Conservation (phyloP, 2,329 filamentous ascomycete genomes). For the Elsinoe perseae region DNA sequence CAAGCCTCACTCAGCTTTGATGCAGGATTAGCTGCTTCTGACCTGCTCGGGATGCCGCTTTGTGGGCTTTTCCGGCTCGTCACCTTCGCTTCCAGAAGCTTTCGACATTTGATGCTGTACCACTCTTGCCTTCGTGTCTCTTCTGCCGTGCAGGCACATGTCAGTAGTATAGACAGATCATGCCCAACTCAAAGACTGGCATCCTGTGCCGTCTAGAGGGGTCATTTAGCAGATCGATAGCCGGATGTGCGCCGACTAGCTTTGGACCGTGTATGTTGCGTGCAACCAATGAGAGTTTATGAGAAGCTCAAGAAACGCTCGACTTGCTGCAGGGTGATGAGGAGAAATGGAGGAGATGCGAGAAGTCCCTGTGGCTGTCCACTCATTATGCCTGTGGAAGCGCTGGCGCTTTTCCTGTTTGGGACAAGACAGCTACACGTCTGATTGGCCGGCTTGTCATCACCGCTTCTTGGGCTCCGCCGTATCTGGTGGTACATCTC, state of each 20-base stretch:
- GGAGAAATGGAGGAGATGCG: constrained; percentile 11
- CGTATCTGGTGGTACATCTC: no score
- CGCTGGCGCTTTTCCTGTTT: constrained; percentile 12
- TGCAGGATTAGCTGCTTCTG: neutral
- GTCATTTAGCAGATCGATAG: constrained; percentile 8
- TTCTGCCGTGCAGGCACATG: neutral
- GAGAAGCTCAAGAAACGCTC: constrained; percentile 9
- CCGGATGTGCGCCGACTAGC: neutral
- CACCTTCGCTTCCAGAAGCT: neutral
- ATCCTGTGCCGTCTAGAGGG: neutral
- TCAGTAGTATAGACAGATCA: neutral
- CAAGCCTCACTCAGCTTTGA: neutral
- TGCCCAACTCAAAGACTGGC: neutral
- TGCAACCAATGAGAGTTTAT: neutral
- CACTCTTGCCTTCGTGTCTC: neutral
- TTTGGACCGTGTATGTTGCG: neutral
- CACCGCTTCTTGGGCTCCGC: no score
- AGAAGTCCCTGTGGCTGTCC: neutral
- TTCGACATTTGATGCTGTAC: neutral
- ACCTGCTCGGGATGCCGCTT: constrained; percentile 48
- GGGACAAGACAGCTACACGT: neutral
- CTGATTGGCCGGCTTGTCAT: neutral
- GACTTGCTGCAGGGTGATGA: constrained; percentile 12
- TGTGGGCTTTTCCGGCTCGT: constrained; percentile 52
- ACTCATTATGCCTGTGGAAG: constrained; percentile 1